A percentile compares a stretch with the other conserved stretches of the same genome.
Conservation (phyloP, 2,329 filamentous ascomycete genomes). For the Colletotrichum lentis region DNA sequence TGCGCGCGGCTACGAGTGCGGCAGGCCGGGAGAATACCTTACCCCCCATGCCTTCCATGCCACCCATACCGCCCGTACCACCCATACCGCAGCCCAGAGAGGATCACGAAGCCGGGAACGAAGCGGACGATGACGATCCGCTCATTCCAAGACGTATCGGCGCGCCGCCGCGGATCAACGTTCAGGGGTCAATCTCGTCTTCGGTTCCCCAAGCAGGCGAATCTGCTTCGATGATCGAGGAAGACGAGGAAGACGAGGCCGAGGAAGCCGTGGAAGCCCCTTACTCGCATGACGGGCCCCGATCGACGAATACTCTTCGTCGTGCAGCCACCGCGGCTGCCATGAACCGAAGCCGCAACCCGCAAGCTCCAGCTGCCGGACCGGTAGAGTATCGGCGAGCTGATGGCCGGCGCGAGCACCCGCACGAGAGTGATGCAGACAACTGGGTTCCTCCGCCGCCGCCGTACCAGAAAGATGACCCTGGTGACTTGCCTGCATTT, state of each 20-base stretch:
- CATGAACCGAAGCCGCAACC: constrained; percentile 73
- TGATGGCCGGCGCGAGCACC: constrained; percentile 75
- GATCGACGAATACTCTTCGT: constrained; percentile 73
- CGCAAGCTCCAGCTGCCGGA: constrained; percentile 61
- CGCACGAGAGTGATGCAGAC: constrained; percentile 86
- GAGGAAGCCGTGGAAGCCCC: constrained; percentile 71
- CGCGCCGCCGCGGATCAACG: constrained; percentile 44
- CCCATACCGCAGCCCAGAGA: constrained; percentile 39
- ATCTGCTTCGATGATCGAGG: constrained; percentile 59
- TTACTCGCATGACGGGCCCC: constrained; percentile 76
- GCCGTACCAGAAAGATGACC: constrained; percentile 75
- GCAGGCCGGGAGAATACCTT: constrained; percentile 39
- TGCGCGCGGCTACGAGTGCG: constrained; percentile 59
- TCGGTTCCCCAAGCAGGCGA: constrained; percentile 51
- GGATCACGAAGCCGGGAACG: constrained; percentile 39
- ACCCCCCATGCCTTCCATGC: constrained; percentile 42
- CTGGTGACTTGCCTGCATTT: constrained; percentile 64
- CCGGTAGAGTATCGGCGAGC: constrained; percentile 71
- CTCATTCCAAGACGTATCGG: constrained; percentile 60
- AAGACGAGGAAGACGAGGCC: constrained; percentile 64
- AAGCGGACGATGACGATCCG: constrained; percentile 58
- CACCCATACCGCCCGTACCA: constrained; percentile 40
- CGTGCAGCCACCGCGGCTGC: constrained; percentile 81
- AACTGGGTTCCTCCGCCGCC: constrained; percentile 89
- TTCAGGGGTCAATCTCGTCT: constrained; percentile 21